A percentile compares a stretch with the other conserved stretches of the same genome.
Evolutionary conservation across 2,329 filamentous ascomycete genomes (phyloP).

Genomic region (Onygenales sp.): DNA sequence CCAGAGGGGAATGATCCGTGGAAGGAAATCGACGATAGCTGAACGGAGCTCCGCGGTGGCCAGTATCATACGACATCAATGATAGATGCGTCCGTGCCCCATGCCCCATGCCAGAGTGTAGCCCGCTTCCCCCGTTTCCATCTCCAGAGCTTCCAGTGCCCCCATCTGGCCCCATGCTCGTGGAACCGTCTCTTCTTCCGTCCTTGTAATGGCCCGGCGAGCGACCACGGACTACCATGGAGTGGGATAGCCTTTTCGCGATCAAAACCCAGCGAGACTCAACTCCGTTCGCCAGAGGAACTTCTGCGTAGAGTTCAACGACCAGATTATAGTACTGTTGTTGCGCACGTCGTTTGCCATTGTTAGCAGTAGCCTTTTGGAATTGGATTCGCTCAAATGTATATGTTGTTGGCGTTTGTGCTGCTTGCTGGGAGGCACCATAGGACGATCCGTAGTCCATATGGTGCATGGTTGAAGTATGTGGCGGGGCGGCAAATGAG

Average conservation of each 20-base stretch:
- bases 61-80: slow-evolving; percentile 26
- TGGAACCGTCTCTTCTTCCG: slow-evolving; percentile 57
- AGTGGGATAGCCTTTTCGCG: slow-evolving; percentile 62
- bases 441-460: slow-evolving; percentile 27
- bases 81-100: slow-evolving; percentile 22
- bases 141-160: slow-evolving; percentile 40
- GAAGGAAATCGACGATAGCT: slow-evolving; percentile 28
- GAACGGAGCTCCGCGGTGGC: slow-evolving; percentile 24
- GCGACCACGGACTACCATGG: slow-evolving; percentile 78
- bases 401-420: slow-evolving; percentile 39
- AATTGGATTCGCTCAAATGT: slow-evolving; percentile 87
- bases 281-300: slow-evolving; percentile 34
- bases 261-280: slow-evolving; percentile 58
- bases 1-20: slow-evolving; percentile 27
- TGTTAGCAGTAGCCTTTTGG: slow-evolving; percentile 88
- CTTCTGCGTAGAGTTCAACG: slow-evolving; percentile 68
- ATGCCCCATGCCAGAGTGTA: slow-evolving; percentile 23
- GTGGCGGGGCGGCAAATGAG: slow-evolving; percentile 17
- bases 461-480: slow-evolving; percentile 17
- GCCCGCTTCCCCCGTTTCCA: slow-evolving; percentile 17
- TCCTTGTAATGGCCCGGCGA: slow-evolving; percentile 74
- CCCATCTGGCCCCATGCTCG: slow-evolving; percentile 60
- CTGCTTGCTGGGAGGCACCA: slow-evolving; percentile 20
- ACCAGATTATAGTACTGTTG: slow-evolving; percentile 92
- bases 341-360: slow-evolving; percentile 78